Evolutionary conservation across 2,329 filamentous ascomycete species (phyloP), one percentile per base, ranked within the genome.

Genomic region (Xylaria sp.): DNA sequence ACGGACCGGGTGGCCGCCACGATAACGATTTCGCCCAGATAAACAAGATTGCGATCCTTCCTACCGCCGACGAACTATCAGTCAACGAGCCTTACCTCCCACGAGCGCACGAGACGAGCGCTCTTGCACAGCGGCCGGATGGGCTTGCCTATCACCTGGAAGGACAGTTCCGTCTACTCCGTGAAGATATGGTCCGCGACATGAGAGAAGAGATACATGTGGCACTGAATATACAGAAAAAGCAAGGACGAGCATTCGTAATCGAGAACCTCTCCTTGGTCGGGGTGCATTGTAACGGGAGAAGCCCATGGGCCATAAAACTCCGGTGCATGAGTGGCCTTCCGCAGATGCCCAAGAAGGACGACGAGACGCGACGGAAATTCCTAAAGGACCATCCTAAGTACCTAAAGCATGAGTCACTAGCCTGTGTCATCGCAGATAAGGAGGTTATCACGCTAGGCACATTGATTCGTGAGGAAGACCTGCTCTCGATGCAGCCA

Each of bases 121-220:
- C 1, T 73, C 84, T 1, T 64, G 73, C 0, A 60, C 76, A 1
- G 21, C 69, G 10, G 60, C 76, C 1, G 67, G 71, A 0, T 79
- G 84, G 1, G 72, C 81, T 0, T 73, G 74, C 0, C 72, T 77
- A 0, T 35, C 87, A 92, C 70, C 72, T 90, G 0, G 89, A 91
- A 68, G 90, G 89, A 68, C 87, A 91, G 56, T 93, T 90, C 65
- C 86, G 90, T 0, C 79, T 92, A 0, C 77, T 91, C 0, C 77
- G 90, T 2, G 89, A 93, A 65, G 90, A 92, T 64, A 87, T 92
- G 80, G 73, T 92, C 0, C 83, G 79, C 0, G 88, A 90, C 63
- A 75, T 93, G 1, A 82, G 86, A 1, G 83, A 87, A 6, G 88
- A 89, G 13, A 47, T 67, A 1, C 54, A 62, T 35, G 38, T 58